Evolutionary conservation across 306 rosid genomes (phyloP), one percentile per base, ranked within the genome.

Genomic region (Ziziphus jujuba): DNA sequence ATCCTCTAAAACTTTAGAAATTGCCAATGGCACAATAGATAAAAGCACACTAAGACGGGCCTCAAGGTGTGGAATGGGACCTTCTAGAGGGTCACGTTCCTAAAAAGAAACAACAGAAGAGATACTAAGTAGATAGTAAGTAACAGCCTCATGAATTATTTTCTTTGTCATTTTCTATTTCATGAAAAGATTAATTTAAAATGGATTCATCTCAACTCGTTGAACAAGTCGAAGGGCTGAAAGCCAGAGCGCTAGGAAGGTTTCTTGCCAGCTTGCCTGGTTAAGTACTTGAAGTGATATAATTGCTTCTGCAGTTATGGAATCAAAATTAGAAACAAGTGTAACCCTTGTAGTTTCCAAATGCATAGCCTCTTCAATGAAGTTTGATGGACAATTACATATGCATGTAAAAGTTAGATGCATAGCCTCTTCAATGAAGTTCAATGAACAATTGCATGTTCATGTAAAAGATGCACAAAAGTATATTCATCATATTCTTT

Each of bases 151-250:
- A 34, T 31, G 7, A n/a, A 49, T 49, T 54, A 14, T n/a, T 38
- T 36, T 16, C 23, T 20, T 20, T 48, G 45, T n/a, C 16, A 36
- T 54, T 53, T 58, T 25, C 33, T 65, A 65, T 47, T 64, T 38
- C 21, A 56, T 23, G 62, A 72, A 67, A 79, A 67, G 54, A 70
- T 40, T 69, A 79, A 19, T 63, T 10, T 65, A 63, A 61, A 56
- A 51, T 63, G 79, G 75, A 77, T 31, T 77, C 68, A 72, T 80
- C 87, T 81, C 89, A 84, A 87, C 96, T 73, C 96, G 85, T 74
- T 89, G 93, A 80, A 89, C 96, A 81, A 89, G 93, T 57, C 89
- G 87, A 78, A 89, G 96, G 63, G 96, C 93, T 68, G 96, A 84
- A 63, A 89, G 87, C 96, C 96, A 89, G 63, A 89, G 84, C 15